A percentile compares a stretch with the other conserved stretches of the same genome.
These are phyloP conservation scores for Venturia asperata DNA, from an alignment of 2,329 filamentous ascomycete genomes.

Conservation along the genomic window DNA sequence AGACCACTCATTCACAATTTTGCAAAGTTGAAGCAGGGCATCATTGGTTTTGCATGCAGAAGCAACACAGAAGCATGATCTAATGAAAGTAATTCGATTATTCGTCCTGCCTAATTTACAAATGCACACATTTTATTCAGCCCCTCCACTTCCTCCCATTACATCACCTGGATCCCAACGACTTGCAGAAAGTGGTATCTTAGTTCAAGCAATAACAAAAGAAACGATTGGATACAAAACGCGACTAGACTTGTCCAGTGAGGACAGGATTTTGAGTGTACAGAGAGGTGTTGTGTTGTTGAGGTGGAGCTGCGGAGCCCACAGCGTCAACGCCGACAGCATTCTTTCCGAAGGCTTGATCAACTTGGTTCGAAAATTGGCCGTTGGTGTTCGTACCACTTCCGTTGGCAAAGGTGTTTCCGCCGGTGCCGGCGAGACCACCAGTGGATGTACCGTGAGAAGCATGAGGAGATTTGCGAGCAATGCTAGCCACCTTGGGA, in stretches of 20 bases:
- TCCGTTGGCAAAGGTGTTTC: background rate
- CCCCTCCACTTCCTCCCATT: background rate
- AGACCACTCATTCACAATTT: too few relatives aligned
- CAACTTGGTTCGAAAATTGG: slow-evolving; percentile 14
- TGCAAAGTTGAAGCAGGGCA: too few relatives aligned
- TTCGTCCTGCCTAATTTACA: slow-evolving; percentile 6
- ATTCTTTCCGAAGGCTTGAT: slow-evolving; percentile 15
- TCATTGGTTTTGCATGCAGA: too few relatives aligned
- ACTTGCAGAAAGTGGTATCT: background rate
- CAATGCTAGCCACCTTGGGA: slow-evolving; percentile 40
- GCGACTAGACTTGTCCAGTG: slow-evolving; percentile 31
- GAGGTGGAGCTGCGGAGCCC: slow-evolving; percentile 21
- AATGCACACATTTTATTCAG: background rate
- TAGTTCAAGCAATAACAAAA: background rate
- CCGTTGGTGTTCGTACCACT: background rate
- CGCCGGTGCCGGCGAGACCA: background rate
- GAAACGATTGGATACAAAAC: background rate
- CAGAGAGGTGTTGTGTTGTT: slow-evolving; percentile 33
- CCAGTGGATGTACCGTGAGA: slow-evolving; percentile 2
- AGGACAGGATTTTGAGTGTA: slow-evolving; percentile 40
- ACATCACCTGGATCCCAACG: background rate
- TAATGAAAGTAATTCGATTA: background rate
- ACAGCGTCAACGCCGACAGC: background rate
- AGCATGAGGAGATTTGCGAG: slow-evolving; percentile 14
- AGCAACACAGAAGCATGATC: too few relatives aligned